A percentile compares a stretch with the other conserved stretches of the same genome.
Conservation (phyloP, 1,284 basidiomycete species). For the Ceratobasidium sp. region DNA sequence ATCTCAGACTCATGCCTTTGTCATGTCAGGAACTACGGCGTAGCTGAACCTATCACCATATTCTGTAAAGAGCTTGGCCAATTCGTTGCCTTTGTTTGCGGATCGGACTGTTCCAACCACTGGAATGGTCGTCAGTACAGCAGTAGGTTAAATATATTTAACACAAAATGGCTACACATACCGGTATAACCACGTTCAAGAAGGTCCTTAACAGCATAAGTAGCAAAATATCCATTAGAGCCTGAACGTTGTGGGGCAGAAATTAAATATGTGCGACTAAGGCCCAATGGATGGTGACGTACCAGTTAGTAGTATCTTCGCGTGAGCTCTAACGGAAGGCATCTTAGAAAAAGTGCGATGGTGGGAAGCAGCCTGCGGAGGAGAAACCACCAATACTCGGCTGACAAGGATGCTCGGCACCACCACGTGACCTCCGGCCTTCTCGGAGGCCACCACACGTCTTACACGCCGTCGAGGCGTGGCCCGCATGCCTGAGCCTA, state of each 20-base stretch:
- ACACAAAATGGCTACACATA: neutral
- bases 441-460: too few relatives aligned
- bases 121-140: neutral
- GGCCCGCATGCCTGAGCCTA: too few relatives aligned
- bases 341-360: neutral
- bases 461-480: too few relatives aligned
- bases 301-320: conserved; percentile 25
- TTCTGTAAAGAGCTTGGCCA: conserved; percentile 7
- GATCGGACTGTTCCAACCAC: conserved; percentile 27
- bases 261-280: too few relatives aligned
- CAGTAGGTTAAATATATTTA: neutral
- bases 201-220: conserved; percentile 12
- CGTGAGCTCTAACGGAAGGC: neutral
- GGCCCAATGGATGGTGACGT: neutral
- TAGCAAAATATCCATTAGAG: conserved; percentile 27
- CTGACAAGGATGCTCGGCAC: too few relatives aligned
- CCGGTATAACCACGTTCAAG: conserved; percentile 19
- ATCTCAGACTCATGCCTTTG: neutral
- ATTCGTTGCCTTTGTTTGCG: conserved; percentile 13
- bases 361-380: too few relatives aligned
- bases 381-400: too few relatives aligned
- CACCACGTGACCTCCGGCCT: too few relatives aligned
- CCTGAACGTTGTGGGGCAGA: neutral
- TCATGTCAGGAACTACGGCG: conserved; percentile 12
- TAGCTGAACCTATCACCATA: conserved; percentile 4